phyloP scores from a whole-genome alignment of 257 asterid genomes.

The Hygrophila difformis region DNA sequence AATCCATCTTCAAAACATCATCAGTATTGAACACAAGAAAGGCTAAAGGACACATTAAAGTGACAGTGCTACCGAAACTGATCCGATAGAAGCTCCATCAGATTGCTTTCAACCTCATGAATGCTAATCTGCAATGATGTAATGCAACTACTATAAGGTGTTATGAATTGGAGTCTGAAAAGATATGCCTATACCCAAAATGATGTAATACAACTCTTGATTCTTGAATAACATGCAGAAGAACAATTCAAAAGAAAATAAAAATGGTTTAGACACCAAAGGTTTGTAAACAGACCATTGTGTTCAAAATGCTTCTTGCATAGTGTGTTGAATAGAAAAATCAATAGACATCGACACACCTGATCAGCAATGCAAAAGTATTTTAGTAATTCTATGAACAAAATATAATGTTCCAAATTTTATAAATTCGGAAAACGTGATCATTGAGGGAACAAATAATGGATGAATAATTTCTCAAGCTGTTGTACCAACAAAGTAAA shows the following conservation, averaged over 20 bases:
- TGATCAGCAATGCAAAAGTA: constrained; percentile 65
- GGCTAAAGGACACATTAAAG: not conserved
- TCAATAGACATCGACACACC: constrained; percentile 31
- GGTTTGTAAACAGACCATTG: too few species aligned
- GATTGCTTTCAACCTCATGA: constrained; percentile 49
- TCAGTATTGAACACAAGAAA: not conserved
- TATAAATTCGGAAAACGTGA: too few species aligned
- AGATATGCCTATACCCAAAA: constrained; percentile 50
- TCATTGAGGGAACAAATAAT: too few species aligned
- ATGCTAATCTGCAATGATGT: constrained; percentile 45
- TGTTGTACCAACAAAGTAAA: too few species aligned
- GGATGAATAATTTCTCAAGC: too few species aligned
- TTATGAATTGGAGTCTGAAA: constrained; percentile 1
- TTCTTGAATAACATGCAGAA: constrained; percentile 77
- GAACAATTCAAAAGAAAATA: constrained; percentile 38
- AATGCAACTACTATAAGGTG: constrained; percentile 13
- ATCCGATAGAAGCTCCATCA: constrained; percentile 64
- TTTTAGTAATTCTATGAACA: constrained; percentile 68
- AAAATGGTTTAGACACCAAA: constrained; percentile 16
- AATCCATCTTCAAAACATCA: not conserved
- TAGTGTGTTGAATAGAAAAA: too few species aligned
- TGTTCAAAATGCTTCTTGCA: too few species aligned
- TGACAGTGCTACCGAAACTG: constrained; percentile 39
- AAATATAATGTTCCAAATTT: constrained; percentile 87
- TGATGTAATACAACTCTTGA: constrained; percentile 67